Evolutionary conservation across 768 basidiomycete species (phyloP).

Genomic region (Lactarius sp.): DNA sequence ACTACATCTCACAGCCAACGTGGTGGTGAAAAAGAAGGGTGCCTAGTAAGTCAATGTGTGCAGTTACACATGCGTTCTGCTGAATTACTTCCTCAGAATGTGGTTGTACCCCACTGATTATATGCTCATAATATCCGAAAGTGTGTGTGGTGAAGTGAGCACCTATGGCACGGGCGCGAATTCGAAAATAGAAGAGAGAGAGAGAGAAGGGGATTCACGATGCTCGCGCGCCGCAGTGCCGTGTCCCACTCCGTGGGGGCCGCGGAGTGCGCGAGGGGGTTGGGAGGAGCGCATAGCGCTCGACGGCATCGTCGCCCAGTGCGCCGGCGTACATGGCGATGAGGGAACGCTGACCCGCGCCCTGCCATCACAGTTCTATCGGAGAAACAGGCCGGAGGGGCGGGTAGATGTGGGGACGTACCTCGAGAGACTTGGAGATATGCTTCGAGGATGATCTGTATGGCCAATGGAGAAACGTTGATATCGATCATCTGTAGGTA

Average conservation of each 20-base stretch:
- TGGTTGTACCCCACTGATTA: too few relatives aligned
- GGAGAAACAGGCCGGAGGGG: neutral
- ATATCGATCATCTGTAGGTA: constrained; percentile 80
- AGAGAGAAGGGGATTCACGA: too few relatives aligned
- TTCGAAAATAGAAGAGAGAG: too few relatives aligned
- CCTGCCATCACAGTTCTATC: constrained; percentile 35
- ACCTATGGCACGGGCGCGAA: too few relatives aligned
- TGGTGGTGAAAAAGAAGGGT: too few relatives aligned
- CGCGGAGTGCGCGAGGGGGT: constrained; percentile 60
- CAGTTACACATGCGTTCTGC: too few relatives aligned
- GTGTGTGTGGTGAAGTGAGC: too few relatives aligned
- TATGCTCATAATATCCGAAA: too few relatives aligned
- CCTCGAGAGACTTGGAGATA: constrained; percentile 86
- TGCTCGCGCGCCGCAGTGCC: constrained; percentile 65
- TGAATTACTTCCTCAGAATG: too few relatives aligned
- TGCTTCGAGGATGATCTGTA: constrained; percentile 78
- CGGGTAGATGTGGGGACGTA: constrained; percentile 29
- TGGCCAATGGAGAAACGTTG: constrained; percentile 64
- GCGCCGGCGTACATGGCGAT: constrained; percentile 94
- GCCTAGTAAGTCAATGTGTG: too few relatives aligned
- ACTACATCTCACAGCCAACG: too few relatives aligned
- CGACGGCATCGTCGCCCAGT: constrained; percentile 84
- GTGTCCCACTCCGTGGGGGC: constrained; percentile 59
- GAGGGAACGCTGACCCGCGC: constrained; percentile 73
- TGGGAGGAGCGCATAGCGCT: constrained; percentile 88